A percentile compares a stretch with the other conserved stretches of the same genome.
Evolutionary conservation across 805 yeast genomes (phyloP).

Genomic region (Candida ortonii): DNA sequence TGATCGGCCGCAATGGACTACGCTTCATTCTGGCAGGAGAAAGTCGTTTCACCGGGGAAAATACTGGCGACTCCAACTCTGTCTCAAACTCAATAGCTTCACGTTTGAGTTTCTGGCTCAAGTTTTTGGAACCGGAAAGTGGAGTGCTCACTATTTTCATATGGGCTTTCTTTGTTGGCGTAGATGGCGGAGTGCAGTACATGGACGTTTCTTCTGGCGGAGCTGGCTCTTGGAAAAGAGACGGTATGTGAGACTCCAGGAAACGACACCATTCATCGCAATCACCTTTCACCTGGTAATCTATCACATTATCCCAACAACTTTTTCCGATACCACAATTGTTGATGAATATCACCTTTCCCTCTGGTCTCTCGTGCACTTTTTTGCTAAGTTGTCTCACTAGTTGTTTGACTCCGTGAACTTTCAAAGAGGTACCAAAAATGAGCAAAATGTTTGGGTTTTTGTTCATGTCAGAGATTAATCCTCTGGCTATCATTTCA

Average conservation of each 20-base stretch:
- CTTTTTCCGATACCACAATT: conserved; percentile 58
- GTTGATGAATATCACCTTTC: conserved; percentile 75
- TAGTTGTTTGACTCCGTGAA: conserved; percentile 80
- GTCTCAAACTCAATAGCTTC: no score
- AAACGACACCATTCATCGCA: conserved; percentile 77
- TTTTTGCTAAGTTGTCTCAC: conserved; percentile 66
- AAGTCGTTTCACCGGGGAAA: conserved; percentile 13
- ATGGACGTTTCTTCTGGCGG: conserved; percentile 17
- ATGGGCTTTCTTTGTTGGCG: conserved; percentile 15
- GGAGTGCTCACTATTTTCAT: conserved; percentile 5
- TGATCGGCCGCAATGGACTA: no score
- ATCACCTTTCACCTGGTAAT: conserved; percentile 74
- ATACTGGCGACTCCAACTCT: conserved; percentile 6
- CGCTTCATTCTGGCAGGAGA: no score
- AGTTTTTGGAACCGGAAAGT: neutral
- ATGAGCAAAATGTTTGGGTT: conserved; percentile 80
- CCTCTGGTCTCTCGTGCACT: conserved; percentile 72
- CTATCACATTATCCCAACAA: conserved; percentile 70
- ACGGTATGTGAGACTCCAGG: conserved; percentile 54
- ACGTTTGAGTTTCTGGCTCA: conserved; percentile 1
- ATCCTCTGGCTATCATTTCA: conserved; percentile 70
- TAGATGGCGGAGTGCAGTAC: conserved; percentile 24
- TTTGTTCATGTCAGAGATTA: conserved; percentile 59
- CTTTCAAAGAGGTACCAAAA: conserved; percentile 90
- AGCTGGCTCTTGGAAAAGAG: conserved; percentile 46